These are phyloP conservation scores for Henckelia pumila DNA, from an alignment of 257 asterid species.

Conservation along the genomic window DNA sequence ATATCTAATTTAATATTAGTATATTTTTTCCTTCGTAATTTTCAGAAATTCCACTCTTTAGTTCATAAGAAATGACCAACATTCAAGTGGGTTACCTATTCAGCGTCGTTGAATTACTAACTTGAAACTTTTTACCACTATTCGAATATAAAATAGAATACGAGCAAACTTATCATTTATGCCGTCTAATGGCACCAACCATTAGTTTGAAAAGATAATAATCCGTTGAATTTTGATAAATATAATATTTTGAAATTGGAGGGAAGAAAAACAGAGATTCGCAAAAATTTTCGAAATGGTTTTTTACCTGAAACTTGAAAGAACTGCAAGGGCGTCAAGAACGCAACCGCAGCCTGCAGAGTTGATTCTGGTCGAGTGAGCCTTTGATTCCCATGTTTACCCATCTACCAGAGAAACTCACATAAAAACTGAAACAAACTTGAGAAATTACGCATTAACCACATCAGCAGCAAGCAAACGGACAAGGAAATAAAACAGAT, in stretches of 20 bases:
- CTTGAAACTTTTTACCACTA: too few relatives aligned
- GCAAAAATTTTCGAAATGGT: neutral
- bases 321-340: neutral
- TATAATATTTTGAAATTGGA: too few relatives aligned
- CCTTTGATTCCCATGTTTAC: slow-evolving; percentile 1
- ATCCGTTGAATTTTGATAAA: neutral
- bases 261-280: neutral
- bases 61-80: too few relatives aligned
- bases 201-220: too few relatives aligned
- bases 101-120: too few relatives aligned
- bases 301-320: neutral
- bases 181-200: too few relatives aligned
- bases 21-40: too few relatives aligned
- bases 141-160: too few relatives aligned
- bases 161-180: too few relatives aligned
- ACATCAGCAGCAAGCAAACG: slow-evolving; percentile 47
- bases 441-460: slow-evolving; percentile 49
- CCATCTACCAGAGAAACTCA: slow-evolving; percentile 28
- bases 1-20: too few relatives aligned
- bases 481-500: slow-evolving; percentile 30
- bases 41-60: too few relatives aligned
- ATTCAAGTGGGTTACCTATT: too few relatives aligned
- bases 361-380: neutral
- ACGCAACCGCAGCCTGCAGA: neutral
- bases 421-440: slow-evolving; percentile 15